phyloP scores from a whole-genome alignment of 1,139 yeast genomes.

The Geotrichum fermentans region DNA sequence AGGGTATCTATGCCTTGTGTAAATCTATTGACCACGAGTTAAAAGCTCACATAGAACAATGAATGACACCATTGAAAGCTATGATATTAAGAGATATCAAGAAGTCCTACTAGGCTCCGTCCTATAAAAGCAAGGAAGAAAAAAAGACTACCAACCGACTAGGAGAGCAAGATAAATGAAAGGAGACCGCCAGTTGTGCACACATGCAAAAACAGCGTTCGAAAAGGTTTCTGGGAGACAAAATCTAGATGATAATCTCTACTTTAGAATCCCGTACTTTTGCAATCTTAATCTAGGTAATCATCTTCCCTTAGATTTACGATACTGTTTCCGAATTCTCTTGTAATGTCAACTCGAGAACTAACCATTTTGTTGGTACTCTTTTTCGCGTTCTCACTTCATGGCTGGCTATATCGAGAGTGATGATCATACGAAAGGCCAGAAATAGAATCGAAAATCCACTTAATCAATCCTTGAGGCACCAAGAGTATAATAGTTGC shows the following conservation, averaged over 20 bases:
- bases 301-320: constrained; percentile 80
- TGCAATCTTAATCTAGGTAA: constrained; percentile 46
- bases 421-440: no score
- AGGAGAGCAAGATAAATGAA: constrained; percentile 68
- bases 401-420: no score
- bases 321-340: no score
- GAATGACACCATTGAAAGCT: constrained; percentile 60
- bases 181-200: constrained; percentile 65
- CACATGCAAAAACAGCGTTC: constrained; percentile 57
- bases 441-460: no score
- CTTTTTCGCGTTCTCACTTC: no score
- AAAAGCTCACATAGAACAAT: constrained; percentile 71
- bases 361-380: no score
- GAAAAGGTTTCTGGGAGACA: constrained; percentile 46
- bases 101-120: no score
- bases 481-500: no score
- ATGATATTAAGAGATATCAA: no score
- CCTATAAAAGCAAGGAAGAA: constrained; percentile 46
- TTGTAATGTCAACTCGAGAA: no score
- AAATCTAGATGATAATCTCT: constrained; percentile 31
- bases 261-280: constrained; percentile 47
- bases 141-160: constrained; percentile 58
- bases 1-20: constrained; percentile 81
- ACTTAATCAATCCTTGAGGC: no score
- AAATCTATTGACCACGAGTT: no score